These are phyloP conservation scores for Dimargaris cristalligena DNA, from an alignment of 192 early-diverging fungal species.

Conservation along the genomic window DNA sequence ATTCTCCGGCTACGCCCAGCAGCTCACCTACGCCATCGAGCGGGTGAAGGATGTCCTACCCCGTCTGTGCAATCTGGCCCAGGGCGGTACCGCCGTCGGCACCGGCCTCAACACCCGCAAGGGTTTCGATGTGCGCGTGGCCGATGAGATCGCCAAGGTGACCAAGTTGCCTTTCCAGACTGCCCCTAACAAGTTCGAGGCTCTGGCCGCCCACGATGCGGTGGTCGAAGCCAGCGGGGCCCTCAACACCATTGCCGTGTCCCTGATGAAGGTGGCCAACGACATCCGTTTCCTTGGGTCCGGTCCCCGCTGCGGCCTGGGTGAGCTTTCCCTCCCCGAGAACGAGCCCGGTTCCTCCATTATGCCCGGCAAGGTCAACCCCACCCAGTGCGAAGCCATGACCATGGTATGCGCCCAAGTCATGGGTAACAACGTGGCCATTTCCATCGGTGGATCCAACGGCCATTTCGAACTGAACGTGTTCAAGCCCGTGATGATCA, in stretches of 20 bases:
- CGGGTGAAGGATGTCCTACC: slow-evolving; percentile 70
- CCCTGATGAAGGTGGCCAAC: slow-evolving; percentile 98
- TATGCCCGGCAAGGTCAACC: slow-evolving; percentile 99
- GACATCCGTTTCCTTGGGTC: slow-evolving; percentile 95
- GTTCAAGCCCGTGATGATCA: slow-evolving; percentile 99
- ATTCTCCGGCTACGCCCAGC: slow-evolving; percentile 94
- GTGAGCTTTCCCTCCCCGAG: slow-evolving; percentile 89
- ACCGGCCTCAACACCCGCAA: slow-evolving; percentile 91
- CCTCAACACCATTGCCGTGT: slow-evolving; percentile 86
- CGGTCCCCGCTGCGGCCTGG: slow-evolving; percentile 94
- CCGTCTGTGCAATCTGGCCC: slow-evolving; percentile 82
- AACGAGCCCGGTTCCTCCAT: slow-evolving; percentile 99
- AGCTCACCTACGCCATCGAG: slow-evolving; percentile 76
- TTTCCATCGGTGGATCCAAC: slow-evolving; percentile 83
- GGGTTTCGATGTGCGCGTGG: slow-evolving; percentile 85
- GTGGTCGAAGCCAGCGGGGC: slow-evolving; percentile 91
- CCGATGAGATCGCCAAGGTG: slow-evolving; percentile 68
- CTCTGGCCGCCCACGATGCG: slow-evolving; percentile 95
- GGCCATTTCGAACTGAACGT: slow-evolving; percentile 99
- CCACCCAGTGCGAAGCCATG: slow-evolving; percentile 98
- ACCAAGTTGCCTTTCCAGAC: slow-evolving; percentile 85
- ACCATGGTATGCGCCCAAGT: slow-evolving; percentile 99
- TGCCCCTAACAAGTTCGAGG: slow-evolving; percentile 99
- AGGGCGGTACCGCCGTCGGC: slow-evolving; percentile 94
- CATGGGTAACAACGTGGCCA: slow-evolving; percentile 94